A percentile compares a stretch with the other conserved stretches of the same genome.
Evolutionary conservation across 2,329 filamentous ascomycete species (phyloP).

Genomic region (Alternaria postmessia): DNA sequence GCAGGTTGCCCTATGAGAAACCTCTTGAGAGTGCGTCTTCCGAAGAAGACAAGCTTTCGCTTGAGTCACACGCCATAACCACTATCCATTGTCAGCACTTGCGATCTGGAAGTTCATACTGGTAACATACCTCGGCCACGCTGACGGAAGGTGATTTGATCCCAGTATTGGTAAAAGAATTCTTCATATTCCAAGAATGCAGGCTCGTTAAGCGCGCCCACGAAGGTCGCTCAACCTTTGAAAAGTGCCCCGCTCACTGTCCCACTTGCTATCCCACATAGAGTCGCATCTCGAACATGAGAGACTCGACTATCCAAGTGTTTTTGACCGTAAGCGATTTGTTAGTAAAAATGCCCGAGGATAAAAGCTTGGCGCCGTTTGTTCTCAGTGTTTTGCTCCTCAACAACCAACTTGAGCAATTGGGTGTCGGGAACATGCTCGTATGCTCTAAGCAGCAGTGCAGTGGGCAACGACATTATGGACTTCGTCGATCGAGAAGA

Average conservation of each 20-base stretch:
- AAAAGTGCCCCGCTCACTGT: neutral
- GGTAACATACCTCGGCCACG: neutral
- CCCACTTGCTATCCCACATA: neutral
- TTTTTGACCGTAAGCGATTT: neutral
- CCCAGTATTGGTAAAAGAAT: neutral
- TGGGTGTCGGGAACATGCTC: neutral
- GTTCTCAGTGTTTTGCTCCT: neutral
- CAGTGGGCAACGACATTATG: neutral
- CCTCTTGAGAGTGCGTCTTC: neutral
- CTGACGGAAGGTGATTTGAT: neutral
- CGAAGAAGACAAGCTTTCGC: conserved; percentile 9
- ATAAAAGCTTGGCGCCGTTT: neutral
- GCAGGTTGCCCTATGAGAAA: conserved; percentile 17
- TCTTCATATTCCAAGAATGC: neutral
- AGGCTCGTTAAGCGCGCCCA: neutral
- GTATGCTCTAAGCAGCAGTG: neutral
- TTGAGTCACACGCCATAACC: conserved; percentile 19
- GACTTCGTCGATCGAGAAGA: neutral
- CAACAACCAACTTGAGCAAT: neutral
- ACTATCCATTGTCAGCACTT: neutral
- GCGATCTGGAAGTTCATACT: neutral
- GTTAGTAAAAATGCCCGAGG: neutral
- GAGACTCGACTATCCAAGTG: neutral
- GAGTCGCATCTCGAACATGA: neutral
- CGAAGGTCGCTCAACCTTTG: neutral